Base-by-base conservation (phyloP, 106 monocot genomes). In the Platanthera zijinensis region DNA sequence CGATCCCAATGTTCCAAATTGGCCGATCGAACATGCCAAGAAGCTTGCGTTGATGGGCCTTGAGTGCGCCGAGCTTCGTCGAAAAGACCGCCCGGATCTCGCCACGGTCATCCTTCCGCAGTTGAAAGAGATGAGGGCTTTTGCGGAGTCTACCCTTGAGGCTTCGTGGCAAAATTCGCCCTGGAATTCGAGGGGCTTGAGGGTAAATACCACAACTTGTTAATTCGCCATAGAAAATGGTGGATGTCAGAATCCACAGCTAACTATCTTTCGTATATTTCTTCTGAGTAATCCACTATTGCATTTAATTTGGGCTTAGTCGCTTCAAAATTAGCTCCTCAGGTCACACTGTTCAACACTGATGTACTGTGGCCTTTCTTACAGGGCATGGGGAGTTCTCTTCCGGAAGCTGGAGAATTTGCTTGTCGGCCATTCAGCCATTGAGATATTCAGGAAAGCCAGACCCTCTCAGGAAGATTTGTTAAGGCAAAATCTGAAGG, bases 11-110 rank as follows among this genome's bases (percentile, higher is more conserved):
- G 77, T 87, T 5, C 25, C 30, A 0, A 83, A 85, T 15, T 90
- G 90, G 90, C 90, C 90, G 0, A n/a, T 87, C 45, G 87, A 85
- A 49, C 84, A 87, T 12, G 78, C 83, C 0, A 25, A 57, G 66
- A 73, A 69, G 32, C 73, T 90, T 67, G 87, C 90, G 3, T 75
- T 48, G 63, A 50, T 87, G 2, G 90, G 57, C 2, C 51, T 90
- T n/a, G 59, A 78, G 52, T 91, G 90, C 46, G 69, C 87, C 17
- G 85, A 88, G 78, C 82, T 91, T 21, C 75, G 88, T 2, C 62
- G 87, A 46, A 87, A 76, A 64, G 90, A 91, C 52, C 76, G 90
- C 5, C 90, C 90, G 0, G 88, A 88, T 54, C 79, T 91, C 7
- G 85, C 22, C 13, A 63, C 51, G 3, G 82, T 73, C 7, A 74